These are phyloP conservation scores for Talaromyces wortmannii DNA, from an alignment of 495 filamentous ascomycete species.

Conservation along the genomic window DNA sequence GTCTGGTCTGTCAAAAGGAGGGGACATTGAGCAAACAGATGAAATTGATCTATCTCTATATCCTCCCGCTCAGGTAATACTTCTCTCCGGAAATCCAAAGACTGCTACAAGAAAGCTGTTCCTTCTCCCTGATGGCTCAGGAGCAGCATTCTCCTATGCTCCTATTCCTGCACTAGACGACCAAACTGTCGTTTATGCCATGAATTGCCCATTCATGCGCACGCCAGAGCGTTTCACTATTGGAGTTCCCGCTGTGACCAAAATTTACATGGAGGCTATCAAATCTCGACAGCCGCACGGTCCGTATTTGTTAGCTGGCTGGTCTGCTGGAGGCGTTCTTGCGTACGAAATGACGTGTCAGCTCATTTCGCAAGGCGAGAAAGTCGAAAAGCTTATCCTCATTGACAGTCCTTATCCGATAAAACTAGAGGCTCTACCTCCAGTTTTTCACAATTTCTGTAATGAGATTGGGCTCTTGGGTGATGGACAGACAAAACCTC, in stretches of 20 bases:
- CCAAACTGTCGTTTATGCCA: conserved; percentile 7
- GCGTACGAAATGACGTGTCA: conserved; percentile 31
- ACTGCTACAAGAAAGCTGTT: conserved; percentile 9
- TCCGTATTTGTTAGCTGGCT: conserved; percentile 61
- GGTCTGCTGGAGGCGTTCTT: conserved; percentile 40
- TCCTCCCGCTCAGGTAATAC: not conserved
- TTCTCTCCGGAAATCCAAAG: not conserved
- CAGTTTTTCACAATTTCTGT: conserved; percentile 8
- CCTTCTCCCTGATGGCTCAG: conserved; percentile 17
- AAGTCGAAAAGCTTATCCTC: conserved; percentile 23
- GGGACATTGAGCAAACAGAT: not conserved
- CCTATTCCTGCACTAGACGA: conserved; percentile 8
- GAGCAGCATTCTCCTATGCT: conserved; percentile 12
- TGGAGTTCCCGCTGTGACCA: conserved; percentile 44
- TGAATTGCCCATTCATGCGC: conserved; percentile 9
- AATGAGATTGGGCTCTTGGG: conserved; percentile 18
- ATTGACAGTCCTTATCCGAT: conserved; percentile 22
- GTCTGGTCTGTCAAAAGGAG: not conserved
- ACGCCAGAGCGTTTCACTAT: conserved; percentile 12
- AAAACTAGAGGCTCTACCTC: not conserved
- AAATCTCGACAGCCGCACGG: conserved; percentile 55
- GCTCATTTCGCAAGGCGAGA: conserved; percentile 19
- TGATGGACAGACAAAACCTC: conserved; percentile 6
- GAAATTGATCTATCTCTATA: not conserved
- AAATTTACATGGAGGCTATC: conserved; percentile 55